Base-by-base conservation (phyloP, 768 basidiomycete genomes). In the Postia placenta region DNA sequence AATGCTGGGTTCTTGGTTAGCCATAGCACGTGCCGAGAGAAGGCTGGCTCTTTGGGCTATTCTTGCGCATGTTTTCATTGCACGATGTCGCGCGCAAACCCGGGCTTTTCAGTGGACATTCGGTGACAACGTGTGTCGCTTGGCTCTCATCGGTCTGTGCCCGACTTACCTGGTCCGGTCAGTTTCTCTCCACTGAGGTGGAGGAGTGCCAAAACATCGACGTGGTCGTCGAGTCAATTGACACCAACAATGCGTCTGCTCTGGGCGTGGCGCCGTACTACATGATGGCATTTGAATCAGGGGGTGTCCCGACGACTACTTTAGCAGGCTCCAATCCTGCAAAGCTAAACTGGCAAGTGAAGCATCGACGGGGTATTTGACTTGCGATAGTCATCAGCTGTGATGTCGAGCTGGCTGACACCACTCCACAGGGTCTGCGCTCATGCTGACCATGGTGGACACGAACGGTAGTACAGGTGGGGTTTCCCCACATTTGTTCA, bases 381-480 rank as follows among this genome's bases (percentile, higher is more conserved):
- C 30, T 17, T 42, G 24, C 3, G 9, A 17, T n/a, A 12, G 33
- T 40, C 20, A 24, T 17, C 24, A n/a, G n/a, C n/a, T n/a, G n/a
- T n/a, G n/a, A n/a, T n/a, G n/a, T n/a, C n/a, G n/a, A n/a, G n/a
- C n/a, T n/a, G n/a, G 22, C 26, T 36, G 33, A 38, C 49, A n/a
- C n/a, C n/a, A n/a, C n/a, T n/a, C n/a, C 27, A 42, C 28, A 80
- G 79, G 69, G 17, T 64, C 74, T 5, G 59, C 62, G 25, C 53
- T 80, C n/a, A 47, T 76, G 23, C 56, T 79, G 15, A 67, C 62
- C 19, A 67, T 78, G 17, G 64, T 74, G 9, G 75, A 80, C 57
- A 62, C 74, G 5, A 60, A 64, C 12, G 72, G 72, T 3, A 69
- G 60, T 38, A 67, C 71, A 0, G 73, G 72, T 0, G 78, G 75